Percentiles rank a stretch among this genome's conserved stretches.
These are phyloP conservation scores for Nigrograna mackinnonii DNA, from an alignment of 2,329 filamentous ascomycete species.

Conservation along the genomic window DNA sequence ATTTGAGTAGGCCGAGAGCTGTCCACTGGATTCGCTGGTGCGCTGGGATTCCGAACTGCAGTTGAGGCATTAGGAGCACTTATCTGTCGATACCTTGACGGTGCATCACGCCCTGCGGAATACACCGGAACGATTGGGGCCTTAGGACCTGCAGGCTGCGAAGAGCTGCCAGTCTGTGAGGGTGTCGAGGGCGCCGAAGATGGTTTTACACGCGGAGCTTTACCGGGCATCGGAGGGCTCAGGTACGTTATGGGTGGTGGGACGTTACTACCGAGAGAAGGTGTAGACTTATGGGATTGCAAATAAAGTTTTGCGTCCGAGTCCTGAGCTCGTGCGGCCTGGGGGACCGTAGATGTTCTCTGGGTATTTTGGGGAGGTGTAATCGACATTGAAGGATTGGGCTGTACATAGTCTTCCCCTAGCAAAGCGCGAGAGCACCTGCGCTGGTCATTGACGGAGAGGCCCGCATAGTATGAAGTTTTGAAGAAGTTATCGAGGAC, in stretches of 20 bases:
- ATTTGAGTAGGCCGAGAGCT: slow-evolving; percentile 5
- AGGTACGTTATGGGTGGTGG: slow-evolving; percentile 10
- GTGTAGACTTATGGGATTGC: slow-evolving; percentile 14
- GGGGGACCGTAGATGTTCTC: slow-evolving; percentile 6
- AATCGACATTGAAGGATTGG: slow-evolving; percentile 23
- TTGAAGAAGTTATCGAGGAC: slow-evolving; percentile 30
- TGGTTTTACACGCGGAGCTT: slow-evolving; percentile 3
- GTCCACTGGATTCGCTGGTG: neutral
- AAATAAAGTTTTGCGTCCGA: slow-evolving; percentile 6
- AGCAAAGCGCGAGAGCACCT: slow-evolving; percentile 28
- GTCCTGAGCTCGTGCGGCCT: slow-evolving; percentile 2
- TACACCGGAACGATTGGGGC: neutral
- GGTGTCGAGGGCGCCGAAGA: no score
- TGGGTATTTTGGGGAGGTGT: slow-evolving; percentile 16
- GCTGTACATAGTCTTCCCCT: slow-evolving; percentile 12
- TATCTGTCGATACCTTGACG: slow-evolving; percentile 16
- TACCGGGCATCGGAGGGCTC: slow-evolving; percentile 13
- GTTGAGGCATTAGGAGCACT: slow-evolving; percentile 11
- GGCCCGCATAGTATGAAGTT: slow-evolving; percentile 20
- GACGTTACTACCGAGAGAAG: slow-evolving; percentile 11
- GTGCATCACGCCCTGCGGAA: slow-evolving; percentile 7
- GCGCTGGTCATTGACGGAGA: slow-evolving; percentile 24
- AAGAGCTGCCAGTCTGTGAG: no score
- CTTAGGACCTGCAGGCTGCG: slow-evolving; percentile 2
- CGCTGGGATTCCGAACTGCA: slow-evolving; percentile 6